Base-by-base conservation (phyloP, 2,329 filamentous ascomycete species). In the Phaeosphaeria sp. region DNA sequence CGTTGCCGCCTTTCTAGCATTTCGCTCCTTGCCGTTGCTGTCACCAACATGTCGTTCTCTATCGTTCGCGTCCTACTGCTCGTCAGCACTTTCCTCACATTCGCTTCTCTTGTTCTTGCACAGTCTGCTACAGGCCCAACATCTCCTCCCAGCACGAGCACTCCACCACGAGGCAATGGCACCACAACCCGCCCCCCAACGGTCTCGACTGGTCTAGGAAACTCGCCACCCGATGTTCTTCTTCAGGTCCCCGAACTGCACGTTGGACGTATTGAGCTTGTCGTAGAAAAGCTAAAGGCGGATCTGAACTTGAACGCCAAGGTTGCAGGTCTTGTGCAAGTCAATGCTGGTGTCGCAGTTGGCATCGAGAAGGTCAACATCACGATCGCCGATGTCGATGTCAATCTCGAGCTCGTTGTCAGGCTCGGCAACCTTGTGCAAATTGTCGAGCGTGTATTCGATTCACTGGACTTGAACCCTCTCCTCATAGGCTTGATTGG, bases 301-400 rank as follows among this genome's bases (percentile, higher is more conserved):
- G 83, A 88, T 58, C 78, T 88, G 66, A 88, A 87, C 68, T 77
- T 89, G 1, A 84, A 85, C 49, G 85, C 86, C 33, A 81, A 85
- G 58, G 80, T 89, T n/a, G 85, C 86, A 15, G 81, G 80, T 43
- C 79, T 89, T 1, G 86, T 89, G 4, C 73, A 72, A 13, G 72
- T 84, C 64, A 84, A 84, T 60, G 82, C 82, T 0, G 82, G 82
- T 54, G 81, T 84, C 6, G 72, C 77, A 23, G 74, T 83, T 17
- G 76, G 74, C 0, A 75, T 84, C 15, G 68, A 81, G 57, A 80
- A 82, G 64, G 78, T 89, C 67, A 88, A 87, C 73, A 82, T 89
- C 66, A 87, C 85, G 18, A 88, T 89, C 56, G 77, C 81, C 13
- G 85, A 88, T 62, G 84, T 89, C 6, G 79, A 84, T 23, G 86